Base-by-base conservation (phyloP, 2,329 filamentous ascomycete genomes). In the Botryotinia narcissicola region DNA sequence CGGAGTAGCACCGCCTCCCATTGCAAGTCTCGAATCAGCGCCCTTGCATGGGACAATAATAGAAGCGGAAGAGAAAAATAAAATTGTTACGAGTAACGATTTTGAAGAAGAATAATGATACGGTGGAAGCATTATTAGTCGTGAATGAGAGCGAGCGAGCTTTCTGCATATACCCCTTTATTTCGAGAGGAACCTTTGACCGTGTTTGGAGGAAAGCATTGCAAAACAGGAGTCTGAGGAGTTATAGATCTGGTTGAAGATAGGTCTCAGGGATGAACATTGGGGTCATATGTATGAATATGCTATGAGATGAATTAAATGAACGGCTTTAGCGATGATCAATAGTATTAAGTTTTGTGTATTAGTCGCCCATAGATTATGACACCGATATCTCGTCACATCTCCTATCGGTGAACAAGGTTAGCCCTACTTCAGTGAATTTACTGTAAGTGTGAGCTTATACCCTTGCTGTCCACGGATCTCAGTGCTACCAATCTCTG, bases 21-120 rank as follows among this genome's bases (percentile, higher is more conserved):
- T 79, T 18, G 75, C 79, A 3, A 80, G 78, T 66, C 81, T 89
- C 59, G 88, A 89, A 80, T 86, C 85, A 44, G 86, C 86, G 57
- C 85, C 86, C 75, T 77, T 88, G 69, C 76, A 75, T 61, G 69
- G 73, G 2, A 46, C 69, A 35, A 42, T 76, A 18, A 22, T 73
- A 44, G 75, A 76, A 29, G 71, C 57, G n/a, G 64, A 63, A 59
- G 70, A 63, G 44, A 63, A 48, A 35, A 37, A 59, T 18, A 51
- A 69, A 18, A 25, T 22, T 40, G 22, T 44, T 68, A 37, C 63
- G 22, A 60, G 37, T 20, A 60, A 72, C 20, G 63, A 72, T 46
- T 72, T 72, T 42, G 62, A 48, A 67, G 29, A 72, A 48, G 71
- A 72, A 54, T 72, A 46, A 72, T 46, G 40, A 32, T 12, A 29